Evolutionary conservation across 2,329 filamentous ascomycete species (phyloP).

Genomic region (Fulvia fulva): DNA sequence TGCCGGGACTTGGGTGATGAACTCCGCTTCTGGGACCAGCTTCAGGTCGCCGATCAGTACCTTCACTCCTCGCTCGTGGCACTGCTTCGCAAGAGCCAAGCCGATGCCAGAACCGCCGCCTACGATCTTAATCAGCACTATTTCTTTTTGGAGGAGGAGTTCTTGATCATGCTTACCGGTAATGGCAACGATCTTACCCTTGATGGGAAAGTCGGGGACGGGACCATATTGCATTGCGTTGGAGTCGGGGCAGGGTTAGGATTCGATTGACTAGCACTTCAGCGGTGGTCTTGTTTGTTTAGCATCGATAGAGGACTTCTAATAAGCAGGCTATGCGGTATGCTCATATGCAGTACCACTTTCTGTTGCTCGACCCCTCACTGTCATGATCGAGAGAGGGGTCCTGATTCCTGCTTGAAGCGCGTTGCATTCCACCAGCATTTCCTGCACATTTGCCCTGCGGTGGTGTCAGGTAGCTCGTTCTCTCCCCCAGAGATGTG

Average conservation of each 20-base stretch:
- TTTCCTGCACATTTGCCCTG: not conserved
- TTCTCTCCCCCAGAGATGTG: no score
- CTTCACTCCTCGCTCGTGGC: slow-evolving; percentile 16
- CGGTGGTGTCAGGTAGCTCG: no score
- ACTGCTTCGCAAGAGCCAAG: slow-evolving; percentile 17
- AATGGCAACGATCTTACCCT: slow-evolving; percentile 19
- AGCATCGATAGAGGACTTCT: not conserved
- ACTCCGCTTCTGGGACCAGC: slow-evolving; percentile 18
- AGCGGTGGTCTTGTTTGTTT: not conserved
- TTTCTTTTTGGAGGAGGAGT: not conserved
- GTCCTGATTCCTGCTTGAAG: not conserved
- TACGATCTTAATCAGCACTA: not conserved
- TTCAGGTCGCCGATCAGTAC: slow-evolving; percentile 22
- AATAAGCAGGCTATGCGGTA: not conserved
- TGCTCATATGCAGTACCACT: not conserved
- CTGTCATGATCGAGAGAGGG: not conserved
- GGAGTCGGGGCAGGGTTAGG: not conserved
- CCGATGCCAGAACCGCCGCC: slow-evolving; percentile 19
- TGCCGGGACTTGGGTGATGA: slow-evolving; percentile 3
- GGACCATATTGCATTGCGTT: slow-evolving; percentile 21
- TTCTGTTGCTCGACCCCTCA: not conserved
- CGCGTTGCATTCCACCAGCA: not conserved
- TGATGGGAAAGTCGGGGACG: slow-evolving; percentile 20
- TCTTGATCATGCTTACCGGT: slow-evolving; percentile 6
- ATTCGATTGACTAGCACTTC: not conserved